These are phyloP conservation scores for Brachypodium distachyon DNA, from an alignment of 202 grass and related monocot genomes.

Conservation along the genomic window DNA sequence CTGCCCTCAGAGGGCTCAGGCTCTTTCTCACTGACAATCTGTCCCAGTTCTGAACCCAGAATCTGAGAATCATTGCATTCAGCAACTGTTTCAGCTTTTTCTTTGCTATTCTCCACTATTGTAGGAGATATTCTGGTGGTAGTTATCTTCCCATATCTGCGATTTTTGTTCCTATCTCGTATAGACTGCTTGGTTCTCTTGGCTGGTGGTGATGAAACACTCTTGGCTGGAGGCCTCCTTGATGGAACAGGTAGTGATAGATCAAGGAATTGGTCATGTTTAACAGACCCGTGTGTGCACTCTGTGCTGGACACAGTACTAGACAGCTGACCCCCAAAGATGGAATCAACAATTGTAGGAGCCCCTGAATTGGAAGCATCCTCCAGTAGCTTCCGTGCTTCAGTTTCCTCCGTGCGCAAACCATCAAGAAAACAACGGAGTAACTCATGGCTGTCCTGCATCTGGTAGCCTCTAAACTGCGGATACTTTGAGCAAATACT, in stretches of 20 bases:
- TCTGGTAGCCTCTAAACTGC: constrained; percentile 59
- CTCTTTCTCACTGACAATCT: constrained; percentile 31
- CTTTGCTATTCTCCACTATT: constrained; percentile 25
- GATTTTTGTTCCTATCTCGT: constrained; percentile 54
- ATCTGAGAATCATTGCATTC: constrained; percentile 28
- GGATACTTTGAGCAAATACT: constrained; percentile 64
- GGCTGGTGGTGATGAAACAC: constrained; percentile 32
- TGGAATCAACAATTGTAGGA: constrained; percentile 49
- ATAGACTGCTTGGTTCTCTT: constrained; percentile 48
- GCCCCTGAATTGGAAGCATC: background rate
- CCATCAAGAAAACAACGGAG: constrained; percentile 75
- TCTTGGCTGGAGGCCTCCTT: constrained; percentile 40
- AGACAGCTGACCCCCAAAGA: constrained; percentile 67
- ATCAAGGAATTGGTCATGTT: constrained; percentile 56
- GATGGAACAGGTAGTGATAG: constrained; percentile 70
- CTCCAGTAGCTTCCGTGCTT: constrained; percentile 33
- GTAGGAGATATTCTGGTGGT: constrained; percentile 32
- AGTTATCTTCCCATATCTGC: constrained; percentile 31
- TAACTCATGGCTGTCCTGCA: constrained; percentile 85
- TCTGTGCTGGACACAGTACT: constrained; percentile 58
- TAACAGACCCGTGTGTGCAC: constrained; percentile 53
- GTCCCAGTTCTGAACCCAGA: constrained; percentile 41
- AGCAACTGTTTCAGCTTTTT: constrained; percentile 33
- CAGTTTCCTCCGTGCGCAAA: constrained; percentile 48
- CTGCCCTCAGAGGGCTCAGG: constrained; percentile 25